Conservation (phyloP, 352 stramenopile species). For the Phytophthora meadii region DNA sequence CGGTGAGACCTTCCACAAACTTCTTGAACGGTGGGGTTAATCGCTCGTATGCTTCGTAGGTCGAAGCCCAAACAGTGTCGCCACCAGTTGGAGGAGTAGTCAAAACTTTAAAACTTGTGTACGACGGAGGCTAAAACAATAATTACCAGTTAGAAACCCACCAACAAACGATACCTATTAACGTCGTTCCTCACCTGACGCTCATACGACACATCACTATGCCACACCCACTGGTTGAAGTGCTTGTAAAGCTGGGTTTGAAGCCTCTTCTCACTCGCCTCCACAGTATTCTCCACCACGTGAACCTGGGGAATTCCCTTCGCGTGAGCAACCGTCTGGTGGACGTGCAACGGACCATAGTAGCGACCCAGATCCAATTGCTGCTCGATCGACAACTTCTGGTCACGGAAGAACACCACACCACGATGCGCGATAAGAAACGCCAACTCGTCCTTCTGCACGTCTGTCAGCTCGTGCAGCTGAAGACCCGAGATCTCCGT, state of each 20-base stretch:
- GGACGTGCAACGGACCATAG: constrained; percentile 26
- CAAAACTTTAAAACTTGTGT: constrained; percentile 38
- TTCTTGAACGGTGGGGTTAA: constrained; percentile 47
- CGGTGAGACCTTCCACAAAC: constrained; percentile 49
- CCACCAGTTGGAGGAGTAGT: constrained; percentile 38
- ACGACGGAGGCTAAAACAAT: constrained; percentile 31
- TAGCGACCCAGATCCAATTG: constrained; percentile 29
- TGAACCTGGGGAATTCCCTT: constrained; percentile 22
- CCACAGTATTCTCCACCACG: constrained; percentile 24
- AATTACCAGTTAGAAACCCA: not conserved
- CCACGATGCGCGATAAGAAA: constrained; percentile 22
- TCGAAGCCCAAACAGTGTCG: constrained; percentile 53
- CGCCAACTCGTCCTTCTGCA: constrained; percentile 28
- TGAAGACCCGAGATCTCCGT: constrained; percentile 30
- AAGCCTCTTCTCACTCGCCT: constrained; percentile 17
- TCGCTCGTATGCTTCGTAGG: constrained; percentile 56
- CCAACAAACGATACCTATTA: not conserved
- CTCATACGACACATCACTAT: constrained; percentile 50
- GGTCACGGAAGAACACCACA: constrained; percentile 31
- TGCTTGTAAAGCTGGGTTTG: constrained; percentile 29
- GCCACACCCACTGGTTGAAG: constrained; percentile 36
- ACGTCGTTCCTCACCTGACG: constrained; percentile 19
- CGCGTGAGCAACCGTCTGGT: constrained; percentile 23
- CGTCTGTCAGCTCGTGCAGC: constrained; percentile 28
- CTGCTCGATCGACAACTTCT: constrained; percentile 24